Evolutionary conservation across 371 early-diverging fungal species (phyloP).

Genomic region (Saksenaea vasiformis): DNA sequence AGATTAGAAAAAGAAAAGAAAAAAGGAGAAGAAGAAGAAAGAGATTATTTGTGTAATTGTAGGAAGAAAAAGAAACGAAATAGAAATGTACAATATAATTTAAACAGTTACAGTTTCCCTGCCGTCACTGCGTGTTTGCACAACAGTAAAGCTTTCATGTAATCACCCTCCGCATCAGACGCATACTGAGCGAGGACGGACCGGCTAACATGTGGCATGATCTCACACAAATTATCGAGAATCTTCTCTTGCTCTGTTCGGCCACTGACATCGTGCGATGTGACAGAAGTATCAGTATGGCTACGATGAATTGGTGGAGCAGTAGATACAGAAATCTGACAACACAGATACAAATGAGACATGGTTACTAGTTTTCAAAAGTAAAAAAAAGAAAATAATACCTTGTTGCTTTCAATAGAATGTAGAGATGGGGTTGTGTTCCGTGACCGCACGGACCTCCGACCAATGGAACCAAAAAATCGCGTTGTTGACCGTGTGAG

Average conservation of each 20-base stretch:
- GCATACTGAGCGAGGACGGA: slow-evolving; percentile 21
- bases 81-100: slow-evolving; percentile 9
- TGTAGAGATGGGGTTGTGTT: slow-evolving; percentile 16
- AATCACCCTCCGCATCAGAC: slow-evolving; percentile 35
- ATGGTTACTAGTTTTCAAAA: neutral
- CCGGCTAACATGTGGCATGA: slow-evolving; percentile 35
- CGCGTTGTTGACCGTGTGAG: slow-evolving; percentile 17
- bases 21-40: neutral
- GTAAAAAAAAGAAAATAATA: neutral
- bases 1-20: slow-evolving; percentile 9
- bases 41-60: slow-evolving; percentile 9
- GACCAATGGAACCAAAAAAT: slow-evolving; percentile 28
- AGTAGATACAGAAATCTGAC: neutral
- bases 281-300: neutral
- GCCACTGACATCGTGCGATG: neutral
- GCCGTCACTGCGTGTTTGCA: slow-evolving; percentile 30
- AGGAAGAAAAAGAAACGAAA: slow-evolving; percentile 1
- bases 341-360: neutral
- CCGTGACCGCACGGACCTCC: slow-evolving; percentile 25
- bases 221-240: slow-evolving; percentile 32
- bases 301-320: neutral
- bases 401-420: slow-evolving; percentile 23
- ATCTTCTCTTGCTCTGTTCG: slow-evolving; percentile 19
- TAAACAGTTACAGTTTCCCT: slow-evolving; percentile 27
- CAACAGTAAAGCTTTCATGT: slow-evolving; percentile 33